phyloP scores from a whole-genome alignment of 306 rosid genomes.

The Cicer cuneatum region DNA sequence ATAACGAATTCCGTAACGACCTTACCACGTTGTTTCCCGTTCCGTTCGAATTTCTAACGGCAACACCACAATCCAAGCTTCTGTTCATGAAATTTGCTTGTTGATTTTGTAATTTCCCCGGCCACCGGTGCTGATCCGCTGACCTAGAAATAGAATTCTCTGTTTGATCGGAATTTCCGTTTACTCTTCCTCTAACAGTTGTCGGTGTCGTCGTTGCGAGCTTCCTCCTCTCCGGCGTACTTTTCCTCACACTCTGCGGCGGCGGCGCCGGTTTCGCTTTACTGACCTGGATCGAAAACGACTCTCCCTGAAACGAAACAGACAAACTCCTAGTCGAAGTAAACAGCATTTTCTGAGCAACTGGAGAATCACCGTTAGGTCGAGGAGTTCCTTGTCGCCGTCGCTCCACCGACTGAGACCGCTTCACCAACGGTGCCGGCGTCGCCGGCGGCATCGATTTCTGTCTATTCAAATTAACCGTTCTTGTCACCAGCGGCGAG shows the following conservation, averaged over 20 bases:
- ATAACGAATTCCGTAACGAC: constrained; percentile 64
- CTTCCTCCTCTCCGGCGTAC: constrained; percentile 83
- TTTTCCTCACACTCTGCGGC: constrained; percentile 60
- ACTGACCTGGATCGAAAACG: constrained; percentile 82
- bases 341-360: constrained; percentile 75
- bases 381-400: constrained; percentile 63
- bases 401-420: constrained; percentile 71
- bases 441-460: constrained; percentile 30
- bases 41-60: constrained; percentile 51
- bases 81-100: constrained; percentile 56
- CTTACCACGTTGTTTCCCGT: constrained; percentile 61
- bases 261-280: constrained; percentile 70
- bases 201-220: constrained; percentile 39
- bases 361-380: constrained; percentile 55
- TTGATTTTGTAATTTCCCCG: constrained; percentile 51
- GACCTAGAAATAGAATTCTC: constrained; percentile 61
- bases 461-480: constrained; percentile 40
- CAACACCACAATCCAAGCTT: constrained; percentile 68
- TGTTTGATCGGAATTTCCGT: constrained; percentile 51
- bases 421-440: constrained; percentile 49
- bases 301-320: constrained; percentile 93
- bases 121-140: constrained; percentile 78
- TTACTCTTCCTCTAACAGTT: constrained; percentile 50
- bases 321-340: constrained; percentile 87
- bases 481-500: constrained; percentile 67